phyloP scores from a whole-genome alignment of 768 basidiomycete species.

The Termitomyces sp. region DNA sequence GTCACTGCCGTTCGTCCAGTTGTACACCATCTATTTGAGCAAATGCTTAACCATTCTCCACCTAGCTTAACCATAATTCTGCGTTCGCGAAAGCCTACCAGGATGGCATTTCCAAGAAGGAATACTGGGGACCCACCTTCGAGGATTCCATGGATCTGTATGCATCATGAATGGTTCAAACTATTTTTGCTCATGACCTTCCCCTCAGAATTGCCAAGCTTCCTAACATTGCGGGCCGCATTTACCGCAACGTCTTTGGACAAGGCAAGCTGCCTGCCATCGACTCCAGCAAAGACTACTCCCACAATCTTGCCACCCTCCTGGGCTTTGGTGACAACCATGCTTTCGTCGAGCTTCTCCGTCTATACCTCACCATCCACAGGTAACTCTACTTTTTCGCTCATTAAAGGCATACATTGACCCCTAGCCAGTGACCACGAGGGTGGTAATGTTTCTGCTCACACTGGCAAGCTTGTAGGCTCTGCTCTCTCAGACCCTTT shows the following conservation, averaged over 20 bases:
- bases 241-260: slow-evolving; percentile 85
- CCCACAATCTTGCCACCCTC: slow-evolving; percentile 81
- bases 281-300: slow-evolving; percentile 82
- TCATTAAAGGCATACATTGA: not conserved
- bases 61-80: slow-evolving; percentile 87
- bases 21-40: not conserved
- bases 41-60: slow-evolving; percentile 6
- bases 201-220: slow-evolving; percentile 83
- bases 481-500: slow-evolving; percentile 97
- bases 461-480: slow-evolving; percentile 89
- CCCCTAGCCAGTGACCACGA: slow-evolving; percentile 73
- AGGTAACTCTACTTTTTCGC: slow-evolving; percentile 36
- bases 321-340: slow-evolving; percentile 88
- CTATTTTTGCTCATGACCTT: slow-evolving; percentile 3
- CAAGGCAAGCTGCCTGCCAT: slow-evolving; percentile 85
- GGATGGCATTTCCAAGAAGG: slow-evolving; percentile 87
- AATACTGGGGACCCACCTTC: slow-evolving; percentile 94
- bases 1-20: slow-evolving; percentile 75
- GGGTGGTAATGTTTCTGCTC: slow-evolving; percentile 96
- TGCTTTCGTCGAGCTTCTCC: slow-evolving; percentile 89
- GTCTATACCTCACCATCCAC: slow-evolving; percentile 97
- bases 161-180: slow-evolving; percentile 11
- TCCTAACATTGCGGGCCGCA: slow-evolving; percentile 92
- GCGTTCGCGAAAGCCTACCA: slow-evolving; percentile 95
- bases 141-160: slow-evolving; percentile 89